These are phyloP conservation scores for Fusarium euwallaceae DNA, from an alignment of 2,329 filamentous ascomycete species.

Conservation along the genomic window DNA sequence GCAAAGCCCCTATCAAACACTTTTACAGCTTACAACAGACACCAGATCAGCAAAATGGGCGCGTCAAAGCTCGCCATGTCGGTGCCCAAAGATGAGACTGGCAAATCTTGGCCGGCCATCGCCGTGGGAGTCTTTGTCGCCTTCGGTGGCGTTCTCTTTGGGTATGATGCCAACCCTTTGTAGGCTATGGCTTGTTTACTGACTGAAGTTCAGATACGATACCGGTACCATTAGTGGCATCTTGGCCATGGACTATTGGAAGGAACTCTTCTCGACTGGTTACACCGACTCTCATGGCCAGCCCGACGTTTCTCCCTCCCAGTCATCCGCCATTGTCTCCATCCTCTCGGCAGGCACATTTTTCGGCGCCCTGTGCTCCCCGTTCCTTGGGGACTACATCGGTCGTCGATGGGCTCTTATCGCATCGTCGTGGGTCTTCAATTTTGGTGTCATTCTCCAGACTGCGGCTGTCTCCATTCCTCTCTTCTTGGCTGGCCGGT, in stretches of 20 bases:
- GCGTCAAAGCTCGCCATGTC: neutral
- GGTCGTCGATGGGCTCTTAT: constrained; percentile 76
- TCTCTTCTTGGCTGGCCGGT: constrained; percentile 76
- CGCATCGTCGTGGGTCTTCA: constrained; percentile 71
- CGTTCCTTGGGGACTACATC: constrained; percentile 72
- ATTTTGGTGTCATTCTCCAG: constrained; percentile 75
- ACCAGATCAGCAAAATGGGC: neutral
- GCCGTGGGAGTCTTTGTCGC: constrained; percentile 65
- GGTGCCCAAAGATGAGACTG: constrained; percentile 54
- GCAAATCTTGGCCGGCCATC: constrained; percentile 72
- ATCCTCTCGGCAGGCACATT: constrained; percentile 85
- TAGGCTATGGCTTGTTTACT: neutral
- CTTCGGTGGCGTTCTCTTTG: constrained; percentile 26
- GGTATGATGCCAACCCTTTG: neutral
- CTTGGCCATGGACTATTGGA: constrained; percentile 57
- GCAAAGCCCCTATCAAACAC: neutral
- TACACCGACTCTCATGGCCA: constrained; percentile 39
- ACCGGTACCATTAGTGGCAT: constrained; percentile 61
- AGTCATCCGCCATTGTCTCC: constrained; percentile 75
- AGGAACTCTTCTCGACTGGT: constrained; percentile 47
- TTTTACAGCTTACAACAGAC: neutral
- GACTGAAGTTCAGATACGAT: neutral
- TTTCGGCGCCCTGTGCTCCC: constrained; percentile 74
- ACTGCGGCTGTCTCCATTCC: constrained; percentile 71
- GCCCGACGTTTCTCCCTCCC: constrained; percentile 59